phyloP scores from a whole-genome alignment of 176 grass and related monocot species.

The Aegilops sharonensis region DNA sequence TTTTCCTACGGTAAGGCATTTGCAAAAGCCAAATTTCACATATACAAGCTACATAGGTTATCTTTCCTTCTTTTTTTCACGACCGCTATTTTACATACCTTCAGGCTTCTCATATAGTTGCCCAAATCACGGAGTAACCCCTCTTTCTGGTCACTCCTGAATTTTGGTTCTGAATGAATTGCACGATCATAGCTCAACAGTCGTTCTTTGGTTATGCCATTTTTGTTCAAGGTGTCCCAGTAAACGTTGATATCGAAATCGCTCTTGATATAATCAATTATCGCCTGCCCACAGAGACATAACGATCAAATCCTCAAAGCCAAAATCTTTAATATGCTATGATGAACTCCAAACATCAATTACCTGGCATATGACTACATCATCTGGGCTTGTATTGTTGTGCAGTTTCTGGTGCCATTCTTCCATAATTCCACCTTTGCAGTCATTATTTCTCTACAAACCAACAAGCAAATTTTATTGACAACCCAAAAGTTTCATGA shows the following conservation, averaged over 20 bases:
- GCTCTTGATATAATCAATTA: slow-evolving; percentile 88
- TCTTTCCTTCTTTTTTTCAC: background rate
- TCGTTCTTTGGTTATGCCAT: slow-evolving; percentile 90
- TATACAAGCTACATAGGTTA: background rate
- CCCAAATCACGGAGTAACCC: slow-evolving; percentile 78
- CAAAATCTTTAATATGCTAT: slow-evolving; percentile 14
- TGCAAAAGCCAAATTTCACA: background rate
- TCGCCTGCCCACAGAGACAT: slow-evolving; percentile 54
- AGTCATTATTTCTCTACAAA: slow-evolving; percentile 90
- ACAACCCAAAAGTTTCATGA: slow-evolving; percentile 15
- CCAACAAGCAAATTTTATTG: slow-evolving; percentile 9
- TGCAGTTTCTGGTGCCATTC: slow-evolving; percentile 99
- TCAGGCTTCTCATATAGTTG: slow-evolving; percentile 86
- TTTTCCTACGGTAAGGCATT: background rate
- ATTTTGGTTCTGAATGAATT: slow-evolving; percentile 96
- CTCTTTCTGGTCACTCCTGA: slow-evolving; percentile 81
- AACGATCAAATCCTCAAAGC: slow-evolving; percentile 32
- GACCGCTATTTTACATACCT: slow-evolving; percentile 52
- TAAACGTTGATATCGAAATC: slow-evolving; percentile 84
- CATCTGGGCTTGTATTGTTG: slow-evolving; percentile 99
- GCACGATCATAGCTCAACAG: slow-evolving; percentile 90
- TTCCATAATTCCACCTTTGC: slow-evolving; percentile 98
- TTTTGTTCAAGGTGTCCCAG: slow-evolving; percentile 92
- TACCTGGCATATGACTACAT: slow-evolving; percentile 98
- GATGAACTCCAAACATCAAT: slow-evolving; percentile 20